phyloP scores from a whole-genome alignment of 176 grass and related monocot genomes.

The Ensete ventricosum region DNA sequence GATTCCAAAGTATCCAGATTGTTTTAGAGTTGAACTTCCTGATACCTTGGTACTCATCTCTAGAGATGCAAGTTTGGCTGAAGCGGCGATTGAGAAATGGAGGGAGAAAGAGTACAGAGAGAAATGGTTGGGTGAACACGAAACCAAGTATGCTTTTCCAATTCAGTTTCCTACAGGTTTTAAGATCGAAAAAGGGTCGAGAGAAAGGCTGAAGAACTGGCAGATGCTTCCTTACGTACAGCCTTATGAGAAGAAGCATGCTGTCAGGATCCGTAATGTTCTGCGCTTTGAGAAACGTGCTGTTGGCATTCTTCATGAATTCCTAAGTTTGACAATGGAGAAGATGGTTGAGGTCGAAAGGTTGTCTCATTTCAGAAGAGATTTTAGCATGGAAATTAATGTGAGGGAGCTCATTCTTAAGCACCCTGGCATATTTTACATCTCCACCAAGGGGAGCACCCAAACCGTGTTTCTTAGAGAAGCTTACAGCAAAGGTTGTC shows the following conservation, averaged over 20 bases:
- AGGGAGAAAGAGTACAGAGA: slow-evolving; percentile 50
- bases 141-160: slow-evolving; percentile 56
- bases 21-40: slow-evolving; percentile 28
- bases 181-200: slow-evolving; percentile 47
- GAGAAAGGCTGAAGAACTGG: slow-evolving; percentile 49
- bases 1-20: slow-evolving; percentile 28
- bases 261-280: slow-evolving; percentile 17
- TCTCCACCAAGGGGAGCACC: slow-evolving; percentile 48
- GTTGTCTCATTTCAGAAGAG: slow-evolving; percentile 42
- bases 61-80: slow-evolving; percentile 29
- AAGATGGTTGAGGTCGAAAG: slow-evolving; percentile 51
- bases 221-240: slow-evolving; percentile 51
- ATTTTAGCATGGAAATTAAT: slow-evolving; percentile 47
- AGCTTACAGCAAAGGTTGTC: slow-evolving; percentile 41
- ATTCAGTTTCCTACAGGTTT: slow-evolving; percentile 44
- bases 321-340: slow-evolving; percentile 38
- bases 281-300: slow-evolving; percentile 36
- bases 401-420: slow-evolving; percentile 53
- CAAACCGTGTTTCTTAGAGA: slow-evolving; percentile 48
- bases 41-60: slow-evolving; percentile 34
- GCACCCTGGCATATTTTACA: slow-evolving; percentile 61
- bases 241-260: slow-evolving; percentile 41
- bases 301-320: slow-evolving; percentile 56
- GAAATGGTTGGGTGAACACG: slow-evolving; percentile 46
- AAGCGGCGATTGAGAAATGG: slow-evolving; percentile 52